phyloP scores from a whole-genome alignment of 495 filamentous ascomycete species.

The Cercophora samala region DNA sequence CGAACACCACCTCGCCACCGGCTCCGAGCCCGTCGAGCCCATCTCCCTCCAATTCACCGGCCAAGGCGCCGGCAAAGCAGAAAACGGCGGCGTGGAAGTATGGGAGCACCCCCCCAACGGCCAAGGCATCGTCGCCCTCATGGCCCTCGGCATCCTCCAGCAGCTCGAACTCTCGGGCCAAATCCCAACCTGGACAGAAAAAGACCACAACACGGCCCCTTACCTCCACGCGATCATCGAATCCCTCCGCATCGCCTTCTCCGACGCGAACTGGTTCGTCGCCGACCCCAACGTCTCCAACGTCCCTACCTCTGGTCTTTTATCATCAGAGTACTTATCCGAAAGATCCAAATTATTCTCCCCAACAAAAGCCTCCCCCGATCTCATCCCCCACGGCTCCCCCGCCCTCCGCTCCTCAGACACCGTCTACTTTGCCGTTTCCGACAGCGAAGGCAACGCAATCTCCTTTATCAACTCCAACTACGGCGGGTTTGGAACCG shows the following conservation, averaged over 20 bases:
- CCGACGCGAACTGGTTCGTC: slow-evolving; percentile 86
- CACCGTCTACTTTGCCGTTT: slow-evolving; percentile 89
- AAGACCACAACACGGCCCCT: slow-evolving; percentile 65
- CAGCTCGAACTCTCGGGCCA: slow-evolving; percentile 69
- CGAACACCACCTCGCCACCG: slow-evolving; percentile 64
- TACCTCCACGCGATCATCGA: slow-evolving; percentile 93
- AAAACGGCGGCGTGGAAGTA: slow-evolving; percentile 54
- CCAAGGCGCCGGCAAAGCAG: slow-evolving; percentile 48
- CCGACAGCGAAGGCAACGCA: slow-evolving; percentile 79
- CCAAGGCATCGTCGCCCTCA: slow-evolving; percentile 91
- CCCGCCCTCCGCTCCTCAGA: slow-evolving; percentile 65
- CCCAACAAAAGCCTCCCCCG: slow-evolving; percentile 20
- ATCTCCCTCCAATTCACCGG: slow-evolving; percentile 76
- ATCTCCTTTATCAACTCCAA: slow-evolving; percentile 97
- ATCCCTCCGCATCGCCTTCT: slow-evolving; percentile 85
- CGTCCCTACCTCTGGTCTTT: slow-evolving; percentile 63
- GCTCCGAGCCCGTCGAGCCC: slow-evolving; percentile 74
- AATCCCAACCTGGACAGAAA: slow-evolving; percentile 62
- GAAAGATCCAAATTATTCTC: slow-evolving; percentile 41
- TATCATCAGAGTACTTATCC: slow-evolving; percentile 49
- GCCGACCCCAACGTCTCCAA: slow-evolving; percentile 69
- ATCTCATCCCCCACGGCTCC: slow-evolving; percentile 50
- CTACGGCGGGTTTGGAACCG: slow-evolving; percentile 86
- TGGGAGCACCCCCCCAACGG: slow-evolving; percentile 99
- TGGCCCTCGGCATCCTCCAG: slow-evolving; percentile 88